phyloP scores from a whole-genome alignment of 1,139 yeast genomes.

The Scheffersomyces stambukii region DNA sequence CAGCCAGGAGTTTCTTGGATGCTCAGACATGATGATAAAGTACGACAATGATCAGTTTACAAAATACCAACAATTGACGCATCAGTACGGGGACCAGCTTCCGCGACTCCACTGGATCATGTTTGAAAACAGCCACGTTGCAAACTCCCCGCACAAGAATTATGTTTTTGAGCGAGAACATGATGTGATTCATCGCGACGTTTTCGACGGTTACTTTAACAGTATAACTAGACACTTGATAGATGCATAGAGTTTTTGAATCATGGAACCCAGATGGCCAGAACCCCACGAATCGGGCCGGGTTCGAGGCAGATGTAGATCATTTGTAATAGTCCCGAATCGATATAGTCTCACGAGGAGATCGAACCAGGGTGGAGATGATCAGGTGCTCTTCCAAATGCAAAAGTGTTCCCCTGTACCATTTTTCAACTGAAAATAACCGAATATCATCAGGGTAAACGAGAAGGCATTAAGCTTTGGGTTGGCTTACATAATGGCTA shows the following conservation, averaged over 20 bases:
- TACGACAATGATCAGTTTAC: too few species aligned
- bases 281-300: not conserved
- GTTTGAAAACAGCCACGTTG: constrained; percentile 8
- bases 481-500: constrained; percentile 3
- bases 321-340: constrained; percentile 40
- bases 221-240: constrained; percentile 8
- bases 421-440: constrained; percentile 49
- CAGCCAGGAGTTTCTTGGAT: too few species aligned
- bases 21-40: too few species aligned
- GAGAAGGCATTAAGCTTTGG: constrained; percentile 50
- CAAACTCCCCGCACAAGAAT: too few species aligned
- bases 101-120: constrained; percentile 8
- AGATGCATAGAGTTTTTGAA: too few species aligned
- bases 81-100: constrained; percentile 9
- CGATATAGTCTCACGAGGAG: constrained; percentile 18
- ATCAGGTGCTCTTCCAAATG: constrained; percentile 36
- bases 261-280: too few species aligned
- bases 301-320: constrained; percentile 23
- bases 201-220: constrained; percentile 10
- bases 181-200: constrained; percentile 9
- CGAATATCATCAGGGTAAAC: constrained; percentile 50
- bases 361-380: constrained; percentile 48
- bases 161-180: constrained; percentile 9
- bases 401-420: constrained; percentile 49
- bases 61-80: too few species aligned